Conservation (phyloP, 352 stramenopile species). For the Phytophthora boehmeriae region DNA sequence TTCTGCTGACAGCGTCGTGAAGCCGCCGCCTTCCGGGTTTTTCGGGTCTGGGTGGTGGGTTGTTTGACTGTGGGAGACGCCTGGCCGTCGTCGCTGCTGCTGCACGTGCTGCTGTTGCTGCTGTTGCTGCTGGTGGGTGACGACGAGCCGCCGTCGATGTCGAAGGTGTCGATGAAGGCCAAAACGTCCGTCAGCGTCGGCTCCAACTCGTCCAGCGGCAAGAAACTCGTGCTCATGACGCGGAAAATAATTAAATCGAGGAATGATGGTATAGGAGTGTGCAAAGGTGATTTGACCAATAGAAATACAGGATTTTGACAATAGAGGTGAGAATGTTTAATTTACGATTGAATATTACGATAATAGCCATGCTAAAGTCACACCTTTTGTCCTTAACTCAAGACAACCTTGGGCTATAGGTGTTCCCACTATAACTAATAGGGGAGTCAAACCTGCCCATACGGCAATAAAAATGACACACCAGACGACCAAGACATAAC, state of each 20-base stretch:
- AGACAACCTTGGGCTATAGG: no score
- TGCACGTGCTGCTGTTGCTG: constrained; percentile 9
- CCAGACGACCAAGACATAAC: no score
- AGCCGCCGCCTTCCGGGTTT: constrained; percentile 31
- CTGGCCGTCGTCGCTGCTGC: neutral
- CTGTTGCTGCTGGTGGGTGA: constrained; percentile 12
- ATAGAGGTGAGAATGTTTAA: no score
- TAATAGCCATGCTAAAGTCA: no score
- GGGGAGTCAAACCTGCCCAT: no score
- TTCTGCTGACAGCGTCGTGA: constrained; percentile 32
- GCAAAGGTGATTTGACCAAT: no score
- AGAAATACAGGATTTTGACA: no score
- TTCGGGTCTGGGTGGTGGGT: constrained; percentile 11
- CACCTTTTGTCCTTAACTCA: no score
- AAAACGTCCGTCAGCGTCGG: constrained; percentile 30
- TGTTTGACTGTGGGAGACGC: neutral
- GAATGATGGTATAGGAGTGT: constrained; percentile 6
- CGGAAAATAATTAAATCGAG: neutral
- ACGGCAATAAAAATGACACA: no score
- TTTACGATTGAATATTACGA: no score
- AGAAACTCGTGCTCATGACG: neutral
- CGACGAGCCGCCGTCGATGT: constrained; percentile 10
- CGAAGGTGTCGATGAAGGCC: constrained; percentile 35
- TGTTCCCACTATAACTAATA: no score
- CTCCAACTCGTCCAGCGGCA: constrained; percentile 32